These are phyloP conservation scores for Schrenkiella parvula DNA, from an alignment of 345 rosid species.

Conservation along the genomic window DNA sequence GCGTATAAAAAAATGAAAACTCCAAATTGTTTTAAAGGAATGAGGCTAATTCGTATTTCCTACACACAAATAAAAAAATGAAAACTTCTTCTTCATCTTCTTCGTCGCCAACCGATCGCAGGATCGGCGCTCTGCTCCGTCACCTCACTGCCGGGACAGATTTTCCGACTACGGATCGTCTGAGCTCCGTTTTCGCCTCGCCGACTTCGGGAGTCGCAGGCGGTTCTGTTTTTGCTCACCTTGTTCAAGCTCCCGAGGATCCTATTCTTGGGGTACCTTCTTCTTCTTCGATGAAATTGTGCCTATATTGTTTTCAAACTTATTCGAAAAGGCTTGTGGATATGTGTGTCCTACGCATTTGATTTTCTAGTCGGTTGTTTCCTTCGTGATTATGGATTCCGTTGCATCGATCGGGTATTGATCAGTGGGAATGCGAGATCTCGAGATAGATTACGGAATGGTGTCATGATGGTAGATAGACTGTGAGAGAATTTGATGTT, in stretches of 20 bases:
- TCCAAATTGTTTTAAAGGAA: not conserved
- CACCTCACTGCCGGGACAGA: slow-evolving; percentile 33
- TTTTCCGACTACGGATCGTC: not conserved
- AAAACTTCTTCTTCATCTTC: slow-evolving; percentile 25
- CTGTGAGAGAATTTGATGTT: not conserved
- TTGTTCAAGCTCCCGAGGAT: slow-evolving; percentile 86
- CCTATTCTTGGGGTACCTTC: slow-evolving; percentile 72
- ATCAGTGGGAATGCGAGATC: not conserved
- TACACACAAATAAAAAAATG: slow-evolving; percentile 7
- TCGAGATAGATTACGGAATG: not conserved
- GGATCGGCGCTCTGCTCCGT: slow-evolving; percentile 44
- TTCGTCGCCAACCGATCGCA: slow-evolving; percentile 42
- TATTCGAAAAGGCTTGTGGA: not conserved
- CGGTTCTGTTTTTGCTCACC: slow-evolving; percentile 72
- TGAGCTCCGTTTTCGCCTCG: slow-evolving; percentile 33
- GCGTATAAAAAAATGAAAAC: not conserved
- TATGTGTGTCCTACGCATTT: not conserved
- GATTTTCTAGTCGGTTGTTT: not conserved
- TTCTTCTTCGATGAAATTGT: not conserved
- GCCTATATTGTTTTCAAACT: not conserved
- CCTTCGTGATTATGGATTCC: not conserved
- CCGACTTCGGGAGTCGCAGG: slow-evolving; percentile 40
- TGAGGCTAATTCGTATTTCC: not conserved
- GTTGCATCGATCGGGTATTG: not conserved
- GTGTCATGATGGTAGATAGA: not conserved